Evolutionary conservation across 2,329 filamentous ascomycete genomes (phyloP).

Genomic region (Colletotrichum tropicale): DNA sequence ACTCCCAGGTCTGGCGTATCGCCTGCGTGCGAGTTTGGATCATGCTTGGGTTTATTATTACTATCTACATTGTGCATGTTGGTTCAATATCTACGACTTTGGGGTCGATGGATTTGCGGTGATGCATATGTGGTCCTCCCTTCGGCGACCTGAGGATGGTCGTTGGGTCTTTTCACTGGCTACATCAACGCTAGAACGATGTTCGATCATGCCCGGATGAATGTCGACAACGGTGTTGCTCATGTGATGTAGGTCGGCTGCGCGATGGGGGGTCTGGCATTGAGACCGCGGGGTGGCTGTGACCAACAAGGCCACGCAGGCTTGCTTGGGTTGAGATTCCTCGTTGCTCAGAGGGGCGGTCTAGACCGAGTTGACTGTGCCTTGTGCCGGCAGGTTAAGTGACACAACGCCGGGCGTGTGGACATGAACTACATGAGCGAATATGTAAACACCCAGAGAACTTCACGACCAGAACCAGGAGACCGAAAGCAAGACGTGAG

Average conservation of each 20-base stretch:
- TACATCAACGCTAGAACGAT: rapidly evolving
- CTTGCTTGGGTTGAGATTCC: neutral
- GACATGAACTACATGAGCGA: neutral
- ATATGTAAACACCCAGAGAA: neutral
- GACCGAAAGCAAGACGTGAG: neutral
- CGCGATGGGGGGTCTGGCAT: neutral
- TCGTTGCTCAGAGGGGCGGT: neutral
- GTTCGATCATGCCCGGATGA: too few relatives aligned
- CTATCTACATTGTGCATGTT: neutral
- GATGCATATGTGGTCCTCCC: neutral
- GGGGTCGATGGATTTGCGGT: neutral
- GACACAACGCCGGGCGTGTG: neutral
- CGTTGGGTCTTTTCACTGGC: neutral
- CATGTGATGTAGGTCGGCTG: neutral
- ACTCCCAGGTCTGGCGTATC: neutral
- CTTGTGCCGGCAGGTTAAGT: neutral
- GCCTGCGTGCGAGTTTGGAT: neutral
- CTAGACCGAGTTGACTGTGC: neutral
- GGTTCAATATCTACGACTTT: neutral
- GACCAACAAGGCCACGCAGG: neutral
- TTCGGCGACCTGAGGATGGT: neutral
- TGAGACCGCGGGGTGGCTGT: neutral
- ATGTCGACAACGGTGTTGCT: too few relatives aligned
- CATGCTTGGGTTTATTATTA: neutral
- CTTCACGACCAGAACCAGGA: neutral